A percentile compares a stretch with the other conserved stretches of the same genome.
phyloP scores from a whole-genome alignment of 768 basidiomycete species.

The Phaffia australis region DNA sequence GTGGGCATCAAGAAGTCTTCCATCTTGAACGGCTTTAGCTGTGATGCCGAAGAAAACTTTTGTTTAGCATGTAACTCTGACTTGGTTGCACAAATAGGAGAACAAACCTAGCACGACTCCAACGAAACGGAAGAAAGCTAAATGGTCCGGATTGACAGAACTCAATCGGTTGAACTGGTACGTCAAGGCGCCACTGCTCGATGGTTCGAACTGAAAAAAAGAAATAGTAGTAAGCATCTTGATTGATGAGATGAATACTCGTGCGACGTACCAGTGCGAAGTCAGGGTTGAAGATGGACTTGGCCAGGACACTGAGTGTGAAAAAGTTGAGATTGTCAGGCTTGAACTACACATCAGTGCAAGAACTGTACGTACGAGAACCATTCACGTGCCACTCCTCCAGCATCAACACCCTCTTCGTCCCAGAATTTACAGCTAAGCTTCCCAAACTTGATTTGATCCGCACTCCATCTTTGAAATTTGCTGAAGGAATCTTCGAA shows the following conservation, averaged over 20 bases:
- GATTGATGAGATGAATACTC: slow-evolving; percentile 24
- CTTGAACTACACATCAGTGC: not conserved
- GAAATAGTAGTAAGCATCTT: not conserved
- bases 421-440: slow-evolving; percentile 90
- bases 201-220: slow-evolving; percentile 74
- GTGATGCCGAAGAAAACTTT: slow-evolving; percentile 41
- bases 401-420: slow-evolving; percentile 97
- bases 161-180: slow-evolving; percentile 90
- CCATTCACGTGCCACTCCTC: slow-evolving; percentile 70
- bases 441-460: slow-evolving; percentile 96
- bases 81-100: not conserved
- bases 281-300: slow-evolving; percentile 98
- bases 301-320: slow-evolving; percentile 73
- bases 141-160: slow-evolving; percentile 86
- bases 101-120: slow-evolving; percentile 70
- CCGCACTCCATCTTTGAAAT: slow-evolving; percentile 76
- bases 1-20: slow-evolving; percentile 90
- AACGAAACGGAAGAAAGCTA: slow-evolving; percentile 97
- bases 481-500: slow-evolving; percentile 97
- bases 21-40: slow-evolving; percentile 37
- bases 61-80: slow-evolving; percentile 54
- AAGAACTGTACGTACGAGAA: slow-evolving; percentile 21
- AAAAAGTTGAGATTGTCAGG: not conserved
- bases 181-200: slow-evolving; percentile 80
- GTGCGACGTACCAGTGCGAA: slow-evolving; percentile 42